Base-by-base conservation (phyloP, 2,329 filamentous ascomycete genomes). In the Fusarium mundagurra region DNA sequence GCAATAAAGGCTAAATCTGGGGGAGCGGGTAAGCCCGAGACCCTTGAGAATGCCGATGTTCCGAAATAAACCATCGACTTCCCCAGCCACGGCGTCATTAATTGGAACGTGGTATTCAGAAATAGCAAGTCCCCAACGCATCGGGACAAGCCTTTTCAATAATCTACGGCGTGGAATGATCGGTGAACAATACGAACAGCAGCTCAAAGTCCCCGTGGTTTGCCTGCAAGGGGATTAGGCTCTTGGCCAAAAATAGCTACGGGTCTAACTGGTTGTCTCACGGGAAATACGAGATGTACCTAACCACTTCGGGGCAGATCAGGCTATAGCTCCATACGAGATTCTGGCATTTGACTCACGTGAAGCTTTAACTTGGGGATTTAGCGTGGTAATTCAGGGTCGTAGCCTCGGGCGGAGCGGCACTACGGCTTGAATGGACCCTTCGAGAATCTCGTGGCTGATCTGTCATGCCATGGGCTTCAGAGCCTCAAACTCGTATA, bases 21-120 rank as follows among this genome's bases (percentile, higher is more conserved):
- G 33, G 57, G 66, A 33, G 45, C 66, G 67, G 66, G 51, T 57
- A 54, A 27, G 55, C 51, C 67, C 67, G 59, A 70, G 66, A 55
- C 43, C 57, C 29, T 55, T 45, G 44, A 18, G 20, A 20, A 31
- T 55, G 60, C 67, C 66, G 67, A 70, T 29, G 3, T 18, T 38
- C 67, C 66, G 66, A 44, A 29, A 8, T 18, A 58, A 33, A 48
- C 34, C 45, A 65, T 29, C 11, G 6, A 14, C 14, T 60, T 39
- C 16, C 38, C 44, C 34, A 41, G 53, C 34, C 39, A 48, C 69
- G 67, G 67, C 67, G 67, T 53, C 29, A 47, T 47, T 27, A 44
- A 53, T 24, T 53, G 36, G 29, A 36, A 31, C n/a, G n/a, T 41
- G n/a, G 48, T 41, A 14, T 24, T 39, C 51, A 54, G 20, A 33